phyloP scores from a whole-genome alignment of 306 rosid genomes.

The Fagus crenata region DNA sequence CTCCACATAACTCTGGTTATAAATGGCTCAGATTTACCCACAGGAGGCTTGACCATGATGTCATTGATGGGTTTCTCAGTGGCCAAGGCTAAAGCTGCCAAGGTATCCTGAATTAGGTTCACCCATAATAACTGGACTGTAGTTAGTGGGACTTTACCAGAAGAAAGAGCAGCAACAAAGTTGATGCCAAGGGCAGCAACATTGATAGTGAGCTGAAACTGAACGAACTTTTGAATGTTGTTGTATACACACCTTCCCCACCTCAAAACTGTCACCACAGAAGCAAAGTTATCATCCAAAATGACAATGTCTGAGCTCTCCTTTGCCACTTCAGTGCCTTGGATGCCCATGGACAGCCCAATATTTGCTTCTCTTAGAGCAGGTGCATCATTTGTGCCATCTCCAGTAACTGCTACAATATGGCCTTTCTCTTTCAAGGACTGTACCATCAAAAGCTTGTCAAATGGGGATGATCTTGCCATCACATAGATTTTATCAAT shows the following conservation, averaged over 20 bases:
- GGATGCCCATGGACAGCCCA: constrained; percentile 36
- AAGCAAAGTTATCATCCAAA: constrained; percentile 24
- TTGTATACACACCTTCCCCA: constrained; percentile 37
- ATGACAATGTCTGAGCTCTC: constrained; percentile 34
- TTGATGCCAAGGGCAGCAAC: constrained; percentile 26
- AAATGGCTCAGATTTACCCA: constrained; percentile 21
- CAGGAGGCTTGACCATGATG: constrained; percentile 15
- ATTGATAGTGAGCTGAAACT: constrained; percentile 34
- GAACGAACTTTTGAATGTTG: constrained; percentile 34
- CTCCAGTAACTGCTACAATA: constrained; percentile 36
- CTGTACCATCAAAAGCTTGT: constrained; percentile 33
- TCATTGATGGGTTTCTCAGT: constrained; percentile 28
- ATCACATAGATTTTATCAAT: constrained; percentile 24
- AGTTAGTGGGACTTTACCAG: constrained; percentile 30
- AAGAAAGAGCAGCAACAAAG: constrained; percentile 25
- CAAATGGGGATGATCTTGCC: constrained; percentile 34
- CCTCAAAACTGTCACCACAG: constrained; percentile 26
- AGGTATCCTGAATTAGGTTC: constrained; percentile 32
- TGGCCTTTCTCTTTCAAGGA: constrained; percentile 31
- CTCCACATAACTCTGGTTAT: constrained; percentile 34
- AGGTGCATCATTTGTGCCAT: constrained; percentile 37
- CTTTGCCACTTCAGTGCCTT: constrained; percentile 37
- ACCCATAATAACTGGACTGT: constrained; percentile 35
- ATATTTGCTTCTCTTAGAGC: constrained; percentile 34
- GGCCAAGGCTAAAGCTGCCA: constrained; percentile 39